These are phyloP conservation scores for Blumeria graminis DNA, from an alignment of 2,329 filamentous ascomycete genomes.

Conservation along the genomic window DNA sequence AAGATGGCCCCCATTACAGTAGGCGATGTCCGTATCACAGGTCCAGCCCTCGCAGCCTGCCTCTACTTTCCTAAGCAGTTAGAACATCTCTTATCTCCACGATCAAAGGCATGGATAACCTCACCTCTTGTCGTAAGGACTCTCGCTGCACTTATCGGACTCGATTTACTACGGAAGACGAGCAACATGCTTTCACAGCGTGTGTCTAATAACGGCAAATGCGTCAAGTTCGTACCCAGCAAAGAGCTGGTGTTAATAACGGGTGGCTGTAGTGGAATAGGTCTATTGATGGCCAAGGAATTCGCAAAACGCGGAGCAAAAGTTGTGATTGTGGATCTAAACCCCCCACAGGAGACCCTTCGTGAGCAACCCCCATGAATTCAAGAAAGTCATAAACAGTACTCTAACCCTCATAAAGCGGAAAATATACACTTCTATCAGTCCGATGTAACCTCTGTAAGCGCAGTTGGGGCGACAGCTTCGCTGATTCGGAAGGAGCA, in stretches of 20 bases:
- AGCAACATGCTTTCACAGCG: slow-evolving; percentile 27
- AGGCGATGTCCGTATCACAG: slow-evolving; percentile 7
- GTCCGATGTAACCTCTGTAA: slow-evolving; percentile 29
- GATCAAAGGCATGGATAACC: slow-evolving; percentile 5
- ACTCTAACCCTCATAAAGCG: not conserved
- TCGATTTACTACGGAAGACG: slow-evolving; percentile 24
- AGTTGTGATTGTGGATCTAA: slow-evolving; percentile 47
- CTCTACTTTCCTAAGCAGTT: slow-evolving; percentile 10
- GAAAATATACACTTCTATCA: not conserved
- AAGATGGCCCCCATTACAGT: not conserved
- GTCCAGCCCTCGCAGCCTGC: slow-evolving; percentile 8
- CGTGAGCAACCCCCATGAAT: slow-evolving; percentile 4
- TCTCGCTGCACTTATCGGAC: slow-evolving; percentile 18
- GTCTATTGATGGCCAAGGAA: slow-evolving; percentile 34
- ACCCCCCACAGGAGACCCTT: slow-evolving; percentile 20
- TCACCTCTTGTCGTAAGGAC: slow-evolving; percentile 6
- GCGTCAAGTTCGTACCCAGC: slow-evolving; percentile 33
- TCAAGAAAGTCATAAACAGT: not conserved
- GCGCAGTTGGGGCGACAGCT: slow-evolving; percentile 35
- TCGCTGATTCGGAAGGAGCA: slow-evolving; percentile 26
- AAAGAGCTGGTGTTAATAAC: slow-evolving; percentile 51
- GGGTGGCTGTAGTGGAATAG: slow-evolving; percentile 51
- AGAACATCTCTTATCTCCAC: slow-evolving; percentile 6
- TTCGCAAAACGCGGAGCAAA: slow-evolving; percentile 38
- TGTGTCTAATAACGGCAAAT: slow-evolving; percentile 23